Conservation (phyloP, 257 asterid species). For the Nicotiana undulata region DNA sequence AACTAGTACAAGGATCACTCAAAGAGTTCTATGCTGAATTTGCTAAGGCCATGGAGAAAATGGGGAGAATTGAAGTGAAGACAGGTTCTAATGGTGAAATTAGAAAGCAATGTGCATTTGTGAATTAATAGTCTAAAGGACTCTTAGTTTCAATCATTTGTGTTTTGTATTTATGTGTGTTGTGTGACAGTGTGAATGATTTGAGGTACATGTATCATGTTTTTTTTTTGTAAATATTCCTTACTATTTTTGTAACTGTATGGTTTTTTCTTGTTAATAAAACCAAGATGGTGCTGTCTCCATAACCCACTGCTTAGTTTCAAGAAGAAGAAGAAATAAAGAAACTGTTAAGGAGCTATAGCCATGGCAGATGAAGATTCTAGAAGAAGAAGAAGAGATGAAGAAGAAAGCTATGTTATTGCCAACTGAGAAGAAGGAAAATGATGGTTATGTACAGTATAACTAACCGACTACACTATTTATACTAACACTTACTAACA, state of each 20-base stretch:
- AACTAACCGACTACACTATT: too few species aligned
- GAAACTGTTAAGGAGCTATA: too few species aligned
- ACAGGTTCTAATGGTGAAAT: slow-evolving; percentile 55
- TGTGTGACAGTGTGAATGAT: background rate
- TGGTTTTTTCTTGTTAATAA: background rate
- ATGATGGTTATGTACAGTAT: too few species aligned
- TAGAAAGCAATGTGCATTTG: slow-evolving; percentile 55
- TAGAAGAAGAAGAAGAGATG: too few species aligned
- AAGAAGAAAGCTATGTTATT: too few species aligned
- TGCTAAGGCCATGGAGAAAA: slow-evolving; percentile 61
- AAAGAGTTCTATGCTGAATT: slow-evolving; percentile 37
- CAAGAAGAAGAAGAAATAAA: too few species aligned
- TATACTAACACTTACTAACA: too few species aligned
- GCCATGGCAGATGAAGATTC: too few species aligned
- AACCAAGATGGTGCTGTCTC: too few species aligned
- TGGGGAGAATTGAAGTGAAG: slow-evolving; percentile 44
- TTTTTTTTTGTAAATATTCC: background rate
- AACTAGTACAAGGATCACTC: slow-evolving; percentile 25
- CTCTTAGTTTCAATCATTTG: background rate
- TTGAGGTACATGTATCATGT: background rate
- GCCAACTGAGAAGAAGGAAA: too few species aligned
- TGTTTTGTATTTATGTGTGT: background rate
- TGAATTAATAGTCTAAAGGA: slow-evolving; percentile 26
- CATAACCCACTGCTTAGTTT: too few species aligned
- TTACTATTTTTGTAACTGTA: background rate